Base-by-base conservation (phyloP, 495 filamentous ascomycete genomes). In the Penicillium odoratum region DNA sequence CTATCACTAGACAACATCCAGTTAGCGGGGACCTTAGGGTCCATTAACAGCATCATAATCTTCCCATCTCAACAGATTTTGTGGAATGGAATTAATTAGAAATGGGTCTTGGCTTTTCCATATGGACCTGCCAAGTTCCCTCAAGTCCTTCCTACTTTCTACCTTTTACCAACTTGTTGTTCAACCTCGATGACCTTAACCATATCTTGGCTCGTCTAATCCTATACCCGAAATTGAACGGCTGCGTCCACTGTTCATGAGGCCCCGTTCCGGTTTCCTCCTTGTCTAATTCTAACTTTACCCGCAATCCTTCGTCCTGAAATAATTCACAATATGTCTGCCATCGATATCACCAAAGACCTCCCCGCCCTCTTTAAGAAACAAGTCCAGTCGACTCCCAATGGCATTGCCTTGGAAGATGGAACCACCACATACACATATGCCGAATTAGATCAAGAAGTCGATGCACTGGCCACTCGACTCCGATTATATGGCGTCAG, bases 331-430 rank as follows among this genome's bases (percentile, higher is more conserved):
- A 61, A 34, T 25, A 85, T 83, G 78, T 53, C 82, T 43, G 57
- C 85, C 59, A 78, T 89, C 58, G 85, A 89, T 64, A 84, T 67
- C 57, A 78, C 61, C 51, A 84, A 86, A 68, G 85, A 89, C 58
- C 73, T 89, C 21, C 78, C 83, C 4, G 78, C 85, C 21, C 78
- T 88, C 40, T 85, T 88, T 63, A 63, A 64, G 26, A 64, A 78
- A 49, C 86, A 89, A 71, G 84, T 78, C 29, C 69, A 72, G 31
- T 74, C 75, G 25, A 86, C 84, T 7, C 85, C 85, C 9, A 69
- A 86, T 69, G 76, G 77, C 33, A 61, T 85, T 57, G 86, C 85
- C 2, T 65, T 89, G 47, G 85, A 88, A 62, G 85, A 88, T 69
- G 79, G 80, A 10, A 67, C 59, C 15, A 69, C 68, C 9, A 74